These are phyloP conservation scores for Bipolaris sorokiniana DNA, from an alignment of 2,329 filamentous ascomycete species.

Conservation along the genomic window DNA sequence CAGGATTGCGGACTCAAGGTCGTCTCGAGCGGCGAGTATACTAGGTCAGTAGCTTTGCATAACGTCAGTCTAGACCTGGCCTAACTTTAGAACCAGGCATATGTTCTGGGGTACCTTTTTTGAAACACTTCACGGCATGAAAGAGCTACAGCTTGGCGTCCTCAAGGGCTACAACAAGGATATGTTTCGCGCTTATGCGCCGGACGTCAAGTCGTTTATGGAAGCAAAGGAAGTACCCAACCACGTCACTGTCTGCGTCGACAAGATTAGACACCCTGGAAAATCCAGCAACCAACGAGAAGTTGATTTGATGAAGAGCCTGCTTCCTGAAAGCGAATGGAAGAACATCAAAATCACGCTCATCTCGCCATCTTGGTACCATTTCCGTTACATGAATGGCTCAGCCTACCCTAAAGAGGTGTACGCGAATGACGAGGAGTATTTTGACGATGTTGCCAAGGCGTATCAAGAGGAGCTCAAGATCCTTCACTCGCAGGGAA, in stretches of 20 bases:
- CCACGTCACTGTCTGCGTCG: constrained; percentile 62
- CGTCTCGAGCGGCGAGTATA: constrained; percentile 73
- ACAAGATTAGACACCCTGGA: constrained; percentile 64
- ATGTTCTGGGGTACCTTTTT: constrained; percentile 66
- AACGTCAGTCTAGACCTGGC: background rate
- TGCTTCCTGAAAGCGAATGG: constrained; percentile 65
- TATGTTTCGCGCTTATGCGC: constrained; percentile 65
- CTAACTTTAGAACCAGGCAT: constrained; percentile 41
- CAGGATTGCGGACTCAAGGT: constrained; percentile 66
- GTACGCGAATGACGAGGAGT: constrained; percentile 55
- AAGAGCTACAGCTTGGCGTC: constrained; percentile 54
- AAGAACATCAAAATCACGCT: constrained; percentile 73
- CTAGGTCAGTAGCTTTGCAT: constrained; percentile 27
- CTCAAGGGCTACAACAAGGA: constrained; percentile 57
- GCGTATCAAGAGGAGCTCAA: constrained; percentile 56
- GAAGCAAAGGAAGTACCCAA: constrained; percentile 62
- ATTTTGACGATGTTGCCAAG: constrained; percentile 55
- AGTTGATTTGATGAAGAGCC: constrained; percentile 64
- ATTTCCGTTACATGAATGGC: constrained; percentile 66
- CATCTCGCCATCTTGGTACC: constrained; percentile 72
- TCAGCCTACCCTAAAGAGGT: constrained; percentile 54
- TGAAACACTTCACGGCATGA: constrained; percentile 61
- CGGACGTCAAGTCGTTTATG: constrained; percentile 67
- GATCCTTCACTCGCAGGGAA: constrained; percentile 53
- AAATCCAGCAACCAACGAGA: constrained; percentile 63